Evolutionary conservation across 169 alveolate species (phyloP), one percentile per base, ranked within the genome.

Genomic region (Eimeria brunetti): DNA sequence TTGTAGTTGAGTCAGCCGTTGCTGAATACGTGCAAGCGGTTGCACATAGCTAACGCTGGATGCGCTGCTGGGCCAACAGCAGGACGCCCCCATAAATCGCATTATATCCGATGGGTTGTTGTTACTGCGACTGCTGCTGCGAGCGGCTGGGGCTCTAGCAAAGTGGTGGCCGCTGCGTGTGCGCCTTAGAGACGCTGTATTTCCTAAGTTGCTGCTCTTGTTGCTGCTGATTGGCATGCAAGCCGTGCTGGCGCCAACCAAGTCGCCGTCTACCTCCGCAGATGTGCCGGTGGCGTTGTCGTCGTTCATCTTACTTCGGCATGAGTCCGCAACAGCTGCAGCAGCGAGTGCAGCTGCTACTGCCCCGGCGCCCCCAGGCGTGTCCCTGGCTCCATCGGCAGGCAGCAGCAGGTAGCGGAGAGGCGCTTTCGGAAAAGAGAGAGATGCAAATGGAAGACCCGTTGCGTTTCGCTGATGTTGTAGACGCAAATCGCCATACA

Each of bases 341-440:
- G 92, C 92, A 38, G 92, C 92, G 51, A 86, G 51, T 58, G 92
- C 92, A 60, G 92, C 78, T 6, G 92, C 92, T 62, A 86, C 92
- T 41, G 92, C 71, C 44, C 81, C 92, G 49, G n/a, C 64, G 8
- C 92, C 92, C 51, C 83, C 92, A 18, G 92, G 92, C 58, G 92
- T 49, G 27, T 86, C 92, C 53, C 41, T 62, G 14, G 92, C 92
- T 27, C 67, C 81, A 38, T 86, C 92, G 41, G 81, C 80, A 41
- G 92, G 92, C 62, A 60, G 60, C 67, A 86, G 30, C 46, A 86
- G n/a, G 92, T 86, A 86, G 24, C 92, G 92, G 24, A 86, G 92
- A 60, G 78, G 92, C 41, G 81, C 92, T 62, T 64, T 86, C 44
- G 92, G 92, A 7, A 86, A 33, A 62, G 81, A 33, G 53, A 86